Conservation (phyloP, 768 basidiomycete genomes). For the Ephemerocybe angulata region DNA sequence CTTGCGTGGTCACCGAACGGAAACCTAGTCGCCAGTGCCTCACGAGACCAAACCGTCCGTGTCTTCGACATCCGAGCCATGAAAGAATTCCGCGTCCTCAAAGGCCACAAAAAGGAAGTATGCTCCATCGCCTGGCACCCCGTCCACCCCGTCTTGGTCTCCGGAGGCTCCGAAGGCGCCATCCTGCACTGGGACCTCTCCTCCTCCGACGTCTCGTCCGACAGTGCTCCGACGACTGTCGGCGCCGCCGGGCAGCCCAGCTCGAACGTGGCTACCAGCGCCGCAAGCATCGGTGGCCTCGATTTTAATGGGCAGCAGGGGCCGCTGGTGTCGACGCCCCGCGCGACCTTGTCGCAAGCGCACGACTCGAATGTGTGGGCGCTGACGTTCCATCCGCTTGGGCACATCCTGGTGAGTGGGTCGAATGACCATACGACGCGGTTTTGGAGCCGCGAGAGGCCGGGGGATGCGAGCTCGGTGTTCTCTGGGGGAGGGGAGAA, state of each 20-base stretch:
- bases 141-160: constrained; percentile 84
- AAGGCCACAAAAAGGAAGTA: constrained; percentile 98
- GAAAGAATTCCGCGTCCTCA: constrained; percentile 89
- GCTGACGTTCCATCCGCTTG: constrained; percentile 91
- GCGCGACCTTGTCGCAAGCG: constrained; percentile 87
- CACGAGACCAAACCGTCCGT: constrained; percentile 90
- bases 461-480: constrained; percentile 75
- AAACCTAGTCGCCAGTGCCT: constrained; percentile 89
- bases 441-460: constrained; percentile 95
- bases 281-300: constrained; percentile 47
- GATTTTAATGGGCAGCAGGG: neutral
- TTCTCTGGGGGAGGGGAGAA: constrained; percentile 83
- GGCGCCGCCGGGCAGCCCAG: neutral
- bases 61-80: constrained; percentile 98
- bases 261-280: too few species aligned
- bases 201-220: constrained; percentile 6
- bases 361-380: constrained; percentile 99
- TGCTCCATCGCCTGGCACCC: constrained; percentile 98
- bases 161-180: constrained; percentile 92
- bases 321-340: constrained; percentile 47
- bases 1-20: constrained; percentile 93
- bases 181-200: constrained; percentile 93
- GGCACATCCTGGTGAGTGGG: constrained; percentile 88
- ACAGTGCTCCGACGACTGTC: constrained; percentile 30
- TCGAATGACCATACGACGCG: constrained; percentile 99